Conservation (phyloP, 169 alveolate genomes). For the Perkinsus marinus region DNA sequence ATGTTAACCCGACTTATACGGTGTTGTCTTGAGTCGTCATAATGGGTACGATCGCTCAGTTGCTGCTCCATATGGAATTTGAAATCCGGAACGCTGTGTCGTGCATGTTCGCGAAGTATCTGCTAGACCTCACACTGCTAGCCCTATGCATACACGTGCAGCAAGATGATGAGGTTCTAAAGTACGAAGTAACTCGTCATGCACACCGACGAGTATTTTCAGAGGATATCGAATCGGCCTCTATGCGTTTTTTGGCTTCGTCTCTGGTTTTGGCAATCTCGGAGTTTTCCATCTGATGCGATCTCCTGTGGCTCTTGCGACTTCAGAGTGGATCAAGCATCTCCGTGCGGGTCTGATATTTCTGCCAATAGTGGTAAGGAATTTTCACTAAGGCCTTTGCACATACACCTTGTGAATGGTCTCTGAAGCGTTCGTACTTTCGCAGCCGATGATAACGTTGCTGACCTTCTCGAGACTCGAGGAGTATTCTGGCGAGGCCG, state of each 20-base stretch:
- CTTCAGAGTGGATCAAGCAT: not conserved
- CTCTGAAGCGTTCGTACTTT: not conserved
- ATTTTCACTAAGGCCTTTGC: too few species aligned
- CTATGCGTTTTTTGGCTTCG: not conserved
- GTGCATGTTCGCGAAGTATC: not conserved
- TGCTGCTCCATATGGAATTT: not conserved
- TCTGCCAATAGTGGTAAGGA: not conserved
- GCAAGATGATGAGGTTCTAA: not conserved
- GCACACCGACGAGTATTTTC: not conserved
- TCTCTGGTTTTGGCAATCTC: not conserved
- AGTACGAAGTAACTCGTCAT: not conserved
- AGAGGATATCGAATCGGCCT: not conserved
- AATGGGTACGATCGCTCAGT: not conserved
- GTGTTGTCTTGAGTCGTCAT: not conserved
- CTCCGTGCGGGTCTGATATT: not conserved
- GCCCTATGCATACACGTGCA: not conserved
- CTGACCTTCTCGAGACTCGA: not conserved
- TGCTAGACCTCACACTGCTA: not conserved
- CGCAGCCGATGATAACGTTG: not conserved
- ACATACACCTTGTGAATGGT: too few species aligned
- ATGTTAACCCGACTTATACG: not conserved
- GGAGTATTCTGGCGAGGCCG: not conserved
- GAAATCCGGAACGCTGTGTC: not conserved
- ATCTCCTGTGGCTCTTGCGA: not conserved
- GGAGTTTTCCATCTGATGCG: not conserved